Evolutionary conservation across 2,329 filamentous ascomycete genomes (phyloP).

Genomic region (Alternaria triticimaculans): DNA sequence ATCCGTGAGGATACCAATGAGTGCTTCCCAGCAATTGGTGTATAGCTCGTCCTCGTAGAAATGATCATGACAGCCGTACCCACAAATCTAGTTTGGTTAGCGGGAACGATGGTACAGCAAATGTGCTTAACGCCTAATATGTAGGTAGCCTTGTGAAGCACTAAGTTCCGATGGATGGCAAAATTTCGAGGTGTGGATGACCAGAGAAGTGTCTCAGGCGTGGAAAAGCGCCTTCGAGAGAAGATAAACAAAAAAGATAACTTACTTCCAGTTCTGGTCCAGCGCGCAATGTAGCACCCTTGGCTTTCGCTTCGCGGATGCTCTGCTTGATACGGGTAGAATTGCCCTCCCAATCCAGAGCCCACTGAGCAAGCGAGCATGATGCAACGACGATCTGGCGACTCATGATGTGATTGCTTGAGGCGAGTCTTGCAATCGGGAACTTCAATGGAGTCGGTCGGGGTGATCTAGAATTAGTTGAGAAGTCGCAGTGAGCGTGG

Average conservation of each 20-base stretch:
- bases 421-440: background rate
- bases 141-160: background rate
- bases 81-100: background rate
- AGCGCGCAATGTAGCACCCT: slow-evolving; percentile 23
- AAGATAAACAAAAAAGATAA: background rate
- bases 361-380: background rate
- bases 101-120: slow-evolving; percentile 43
- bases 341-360: background rate
- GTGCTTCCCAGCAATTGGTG: slow-evolving; percentile 59
- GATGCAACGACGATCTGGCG: background rate
- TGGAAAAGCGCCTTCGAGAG: background rate
- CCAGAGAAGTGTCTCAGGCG: background rate
- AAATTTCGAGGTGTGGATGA: background rate
- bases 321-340: background rate
- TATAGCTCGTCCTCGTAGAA: slow-evolving; percentile 52
- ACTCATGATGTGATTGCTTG: background rate
- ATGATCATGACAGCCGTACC: slow-evolving; percentile 57
- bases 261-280: slow-evolving; percentile 56
- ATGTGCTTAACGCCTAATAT: background rate
- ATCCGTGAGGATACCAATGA: slow-evolving; percentile 67
- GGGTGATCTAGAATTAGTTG: background rate
- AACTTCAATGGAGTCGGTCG: background rate
- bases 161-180: background rate
- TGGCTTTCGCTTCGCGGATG: slow-evolving; percentile 46
- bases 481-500: background rate